Evolutionary conservation across 192 early-diverging fungal genomes (phyloP).

Genomic region (Backusella mclennaniae): DNA sequence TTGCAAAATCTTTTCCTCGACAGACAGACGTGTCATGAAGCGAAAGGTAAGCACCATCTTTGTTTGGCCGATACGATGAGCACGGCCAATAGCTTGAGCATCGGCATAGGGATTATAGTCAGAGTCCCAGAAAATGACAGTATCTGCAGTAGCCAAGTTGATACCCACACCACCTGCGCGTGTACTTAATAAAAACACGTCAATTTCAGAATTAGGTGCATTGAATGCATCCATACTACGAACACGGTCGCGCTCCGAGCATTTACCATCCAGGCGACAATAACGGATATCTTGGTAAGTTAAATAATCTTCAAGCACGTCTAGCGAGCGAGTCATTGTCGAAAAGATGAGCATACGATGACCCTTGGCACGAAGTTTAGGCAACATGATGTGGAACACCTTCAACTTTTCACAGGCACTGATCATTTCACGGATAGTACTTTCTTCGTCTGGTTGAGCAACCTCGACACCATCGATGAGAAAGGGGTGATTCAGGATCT

Average conservation of each 20-base stretch:
- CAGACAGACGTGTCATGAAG: conserved; percentile 60
- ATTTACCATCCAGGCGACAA: conserved; percentile 69
- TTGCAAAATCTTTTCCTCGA: conserved; percentile 68
- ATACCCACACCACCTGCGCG: conserved; percentile 78
- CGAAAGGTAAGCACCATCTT: conserved; percentile 62
- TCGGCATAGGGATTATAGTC: conserved; percentile 77
- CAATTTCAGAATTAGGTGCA: conserved; percentile 53
- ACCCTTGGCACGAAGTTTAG: conserved; percentile 55
- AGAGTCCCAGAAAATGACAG: conserved; percentile 70
- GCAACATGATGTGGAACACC: conserved; percentile 65
- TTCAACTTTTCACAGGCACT: conserved; percentile 64
- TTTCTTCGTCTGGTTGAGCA: conserved; percentile 25
- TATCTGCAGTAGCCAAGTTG: conserved; percentile 73
- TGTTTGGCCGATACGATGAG: conserved; percentile 74
- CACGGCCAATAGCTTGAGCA: conserved; percentile 71
- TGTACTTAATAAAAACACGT: conserved; percentile 69
- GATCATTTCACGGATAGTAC: conserved; percentile 54
- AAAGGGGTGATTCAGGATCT: conserved; percentile 73
- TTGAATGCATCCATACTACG: conserved; percentile 66
- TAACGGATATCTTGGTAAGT: conserved; percentile 48
- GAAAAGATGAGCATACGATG: conserved; percentile 81
- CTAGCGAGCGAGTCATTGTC: conserved; percentile 73
- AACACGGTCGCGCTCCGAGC: conserved; percentile 48
- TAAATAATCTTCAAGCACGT: conserved; percentile 80
- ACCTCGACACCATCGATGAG: conserved; percentile 57